These are phyloP conservation scores for Candida vartiovaarae DNA, from an alignment of 805 yeast species.

Conservation along the genomic window DNA sequence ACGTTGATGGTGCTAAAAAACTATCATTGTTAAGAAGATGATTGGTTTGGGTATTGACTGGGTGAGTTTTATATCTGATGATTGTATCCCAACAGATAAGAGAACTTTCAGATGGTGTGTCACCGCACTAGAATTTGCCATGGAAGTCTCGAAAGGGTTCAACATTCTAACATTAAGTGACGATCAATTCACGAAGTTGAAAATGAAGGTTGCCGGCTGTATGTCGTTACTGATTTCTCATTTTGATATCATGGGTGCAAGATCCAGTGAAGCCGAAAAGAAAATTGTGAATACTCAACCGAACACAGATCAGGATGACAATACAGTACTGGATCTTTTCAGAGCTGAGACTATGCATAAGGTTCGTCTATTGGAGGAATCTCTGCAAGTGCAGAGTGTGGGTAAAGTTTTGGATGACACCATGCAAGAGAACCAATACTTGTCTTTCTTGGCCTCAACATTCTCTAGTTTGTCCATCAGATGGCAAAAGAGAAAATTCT, in stretches of 20 bases:
- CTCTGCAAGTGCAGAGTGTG: conserved; percentile 36
- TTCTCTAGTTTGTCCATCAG: conserved; percentile 85
- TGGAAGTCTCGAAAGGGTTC: conserved; percentile 88
- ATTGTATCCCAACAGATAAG: conserved; percentile 86
- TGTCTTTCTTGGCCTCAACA: conserved; percentile 81
- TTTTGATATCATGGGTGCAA: conserved; percentile 97
- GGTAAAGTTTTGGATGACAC: conserved; percentile 89
- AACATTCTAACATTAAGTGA: conserved; percentile 77
- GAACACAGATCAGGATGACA: conserved; percentile 46
- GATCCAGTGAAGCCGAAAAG: conserved; percentile 59
- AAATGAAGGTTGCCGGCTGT: conserved; percentile 85
- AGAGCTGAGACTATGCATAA: conserved; percentile 64
- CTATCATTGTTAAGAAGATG: conserved; percentile 62
- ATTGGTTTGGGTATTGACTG: conserved; percentile 78
- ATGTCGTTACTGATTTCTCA: conserved; percentile 91
- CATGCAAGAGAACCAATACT: conserved; percentile 80
- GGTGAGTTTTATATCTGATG: conserved; percentile 90
- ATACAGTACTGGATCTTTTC: conserved; percentile 46
- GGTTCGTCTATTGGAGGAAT: conserved; percentile 54
- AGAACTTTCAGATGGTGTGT: conserved; percentile 96
- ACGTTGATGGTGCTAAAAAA: conserved; percentile 59
- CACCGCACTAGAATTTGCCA: conserved; percentile 88
- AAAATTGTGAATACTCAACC: conserved; percentile 37
- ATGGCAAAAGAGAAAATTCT: conserved; percentile 93
- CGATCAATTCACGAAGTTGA: conserved; percentile 63